phyloP scores from a whole-genome alignment of 108 stramenopile species.

The Skeletonema potamos region DNA sequence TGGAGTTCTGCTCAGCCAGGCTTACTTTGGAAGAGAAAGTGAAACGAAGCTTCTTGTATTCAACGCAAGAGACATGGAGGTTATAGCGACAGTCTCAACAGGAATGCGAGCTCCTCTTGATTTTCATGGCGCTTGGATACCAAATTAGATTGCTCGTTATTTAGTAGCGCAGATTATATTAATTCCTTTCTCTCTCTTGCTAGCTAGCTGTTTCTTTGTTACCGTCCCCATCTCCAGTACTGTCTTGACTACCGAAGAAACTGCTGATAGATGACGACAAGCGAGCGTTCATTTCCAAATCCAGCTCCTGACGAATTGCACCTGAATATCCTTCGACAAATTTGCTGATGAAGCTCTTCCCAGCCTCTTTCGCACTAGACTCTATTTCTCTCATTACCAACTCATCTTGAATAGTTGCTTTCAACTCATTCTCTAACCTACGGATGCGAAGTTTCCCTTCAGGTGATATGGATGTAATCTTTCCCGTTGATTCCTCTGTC shows the following conservation, averaged over 20 bases:
- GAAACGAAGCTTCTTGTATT: slow-evolving; percentile 44
- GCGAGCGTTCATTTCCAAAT: slow-evolving; percentile 58
- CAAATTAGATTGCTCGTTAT: neutral
- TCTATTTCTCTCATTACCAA: slow-evolving; percentile 25
- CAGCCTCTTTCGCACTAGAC: slow-evolving; percentile 10
- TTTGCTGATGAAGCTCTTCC: slow-evolving; percentile 72
- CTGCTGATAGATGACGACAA: slow-evolving; percentile 72
- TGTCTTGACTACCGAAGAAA: slow-evolving; percentile 67
- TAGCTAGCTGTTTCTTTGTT: neutral
- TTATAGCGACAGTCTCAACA: slow-evolving; percentile 20
- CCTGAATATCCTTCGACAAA: slow-evolving; percentile 85
- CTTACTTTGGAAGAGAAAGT: slow-evolving; percentile 23
- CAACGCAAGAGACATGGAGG: slow-evolving; percentile 47
- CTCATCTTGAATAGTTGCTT: slow-evolving; percentile 35
- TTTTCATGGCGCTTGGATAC: slow-evolving; percentile 50
- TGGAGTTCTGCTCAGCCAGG: slow-evolving; percentile 43
- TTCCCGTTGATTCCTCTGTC: slow-evolving; percentile 17
- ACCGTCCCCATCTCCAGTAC: neutral
- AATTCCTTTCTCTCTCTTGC: neutral
- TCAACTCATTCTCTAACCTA: slow-evolving; percentile 38
- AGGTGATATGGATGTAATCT: slow-evolving; percentile 21
- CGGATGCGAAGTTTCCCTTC: slow-evolving; percentile 38
- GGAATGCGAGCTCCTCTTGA: slow-evolving; percentile 36
- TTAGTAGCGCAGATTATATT: neutral
- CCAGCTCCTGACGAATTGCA: slow-evolving; percentile 53